Conservation (phyloP, 768 basidiomycete genomes). For the Pleurotus cornucopiae region DNA sequence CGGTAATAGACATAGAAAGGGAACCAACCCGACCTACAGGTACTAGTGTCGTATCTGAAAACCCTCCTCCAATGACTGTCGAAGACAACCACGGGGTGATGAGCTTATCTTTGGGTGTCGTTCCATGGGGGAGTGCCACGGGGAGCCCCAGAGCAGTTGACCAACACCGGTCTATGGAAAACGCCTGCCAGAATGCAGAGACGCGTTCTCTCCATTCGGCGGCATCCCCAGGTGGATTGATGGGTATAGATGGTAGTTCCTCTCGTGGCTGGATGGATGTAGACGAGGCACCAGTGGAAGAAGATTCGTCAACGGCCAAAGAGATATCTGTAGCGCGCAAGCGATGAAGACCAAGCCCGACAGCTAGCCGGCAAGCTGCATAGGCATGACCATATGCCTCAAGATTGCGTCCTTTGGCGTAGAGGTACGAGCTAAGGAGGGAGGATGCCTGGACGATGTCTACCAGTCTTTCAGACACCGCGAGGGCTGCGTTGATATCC, state of each 20-base stretch:
- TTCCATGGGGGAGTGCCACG: constrained; percentile 47
- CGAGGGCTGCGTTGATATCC: constrained; percentile 50
- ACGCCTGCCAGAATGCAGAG: constrained; percentile 59
- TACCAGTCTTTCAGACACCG: constrained; percentile 49
- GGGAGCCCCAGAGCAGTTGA: constrained; percentile 51
- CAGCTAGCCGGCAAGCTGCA: constrained; percentile 57
- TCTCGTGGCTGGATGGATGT: constrained; percentile 10
- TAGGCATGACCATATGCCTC: constrained; percentile 62
- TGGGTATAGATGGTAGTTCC: constrained; percentile 18
- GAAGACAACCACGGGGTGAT: constrained; percentile 46
- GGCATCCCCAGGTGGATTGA: constrained; percentile 32
- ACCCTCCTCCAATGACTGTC: background rate
- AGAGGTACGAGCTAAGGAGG: constrained; percentile 58
- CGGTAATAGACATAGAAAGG: constrained; percentile 7
- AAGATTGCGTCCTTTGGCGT: constrained; percentile 47
- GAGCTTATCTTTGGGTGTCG: constrained; percentile 41
- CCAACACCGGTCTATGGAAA: constrained; percentile 60
- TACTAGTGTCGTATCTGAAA: background rate
- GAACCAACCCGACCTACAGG: constrained; percentile 10
- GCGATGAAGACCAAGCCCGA: constrained; percentile 56
- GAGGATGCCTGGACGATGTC: constrained; percentile 59
- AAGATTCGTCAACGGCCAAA: constrained; percentile 13
- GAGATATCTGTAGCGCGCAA: constrained; percentile 27
- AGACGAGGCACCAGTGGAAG: background rate
- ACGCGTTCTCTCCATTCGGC: constrained; percentile 44